These are phyloP conservation scores for Macrocybe gigantea DNA, from an alignment of 768 basidiomycete species.

Conservation along the genomic window DNA sequence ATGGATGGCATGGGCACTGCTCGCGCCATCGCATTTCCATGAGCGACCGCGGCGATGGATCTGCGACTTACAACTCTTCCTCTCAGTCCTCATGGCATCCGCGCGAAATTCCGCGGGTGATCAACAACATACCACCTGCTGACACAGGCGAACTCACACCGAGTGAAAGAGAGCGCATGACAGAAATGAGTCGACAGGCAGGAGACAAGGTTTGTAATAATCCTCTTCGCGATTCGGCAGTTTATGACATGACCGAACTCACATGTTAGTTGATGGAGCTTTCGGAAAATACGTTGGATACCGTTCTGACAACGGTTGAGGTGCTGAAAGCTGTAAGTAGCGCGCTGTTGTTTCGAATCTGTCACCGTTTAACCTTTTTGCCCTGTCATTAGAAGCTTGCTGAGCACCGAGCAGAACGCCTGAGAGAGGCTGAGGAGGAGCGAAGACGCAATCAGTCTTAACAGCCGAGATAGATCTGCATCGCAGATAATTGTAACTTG, in stretches of 20 bases:
- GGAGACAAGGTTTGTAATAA: conserved; percentile 37
- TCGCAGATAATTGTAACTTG: not conserved
- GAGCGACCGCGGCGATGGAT: not conserved
- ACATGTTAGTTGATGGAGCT: conserved; percentile 49
- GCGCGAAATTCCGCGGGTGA: conserved; percentile 19
- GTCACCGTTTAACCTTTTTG: conserved; percentile 10
- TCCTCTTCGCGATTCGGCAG: not conserved
- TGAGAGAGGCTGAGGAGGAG: conserved; percentile 26
- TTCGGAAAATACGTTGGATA: conserved; percentile 64
- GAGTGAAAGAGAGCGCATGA: conserved; percentile 39
- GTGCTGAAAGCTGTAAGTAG: conserved; percentile 52
- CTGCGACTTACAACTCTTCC: conserved; percentile 4
- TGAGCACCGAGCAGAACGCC: conserved; percentile 44
- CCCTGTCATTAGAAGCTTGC: conserved; percentile 38
- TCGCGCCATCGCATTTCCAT: conserved; percentile 3
- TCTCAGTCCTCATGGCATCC: conserved; percentile 8
- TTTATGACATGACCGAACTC: not conserved
- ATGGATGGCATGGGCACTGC: not conserved
- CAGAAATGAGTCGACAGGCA: conserved; percentile 41
- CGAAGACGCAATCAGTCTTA: conserved; percentile 9
- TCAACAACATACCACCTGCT: conserved; percentile 21
- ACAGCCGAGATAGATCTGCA: conserved; percentile 4
- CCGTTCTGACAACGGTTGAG: conserved; percentile 50
- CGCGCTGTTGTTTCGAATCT: conserved; percentile 14
- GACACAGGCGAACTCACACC: conserved; percentile 13